Base-by-base conservation (phyloP, 306 rosid species). In the Hippophae gyantsensis region DNA sequence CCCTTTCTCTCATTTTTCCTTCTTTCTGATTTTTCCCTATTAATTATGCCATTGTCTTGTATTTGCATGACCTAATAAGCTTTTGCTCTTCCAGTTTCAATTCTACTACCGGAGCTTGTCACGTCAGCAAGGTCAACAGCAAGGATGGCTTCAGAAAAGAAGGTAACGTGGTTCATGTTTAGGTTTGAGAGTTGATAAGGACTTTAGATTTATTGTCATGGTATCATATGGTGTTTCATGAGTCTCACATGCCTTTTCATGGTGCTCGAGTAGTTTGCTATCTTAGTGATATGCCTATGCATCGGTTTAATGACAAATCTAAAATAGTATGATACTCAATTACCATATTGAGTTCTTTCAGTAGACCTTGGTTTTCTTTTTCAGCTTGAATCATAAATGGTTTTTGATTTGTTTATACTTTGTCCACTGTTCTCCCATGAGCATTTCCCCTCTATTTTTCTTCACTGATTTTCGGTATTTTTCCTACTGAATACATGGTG, bases 61-160 rank as follows among this genome's bases (percentile, higher is more conserved):
- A 10, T 60, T 48, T 58, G 12, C 47, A 40, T 50, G 43, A 62
- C 49, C 11, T 56, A 63, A 64, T 57, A 57, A 50, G 46, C 67
- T 5, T 69, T 18, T 43, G 65, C 18, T 64, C 50, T 75, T 76
- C 49, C 74, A 87, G 98, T 88, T 85, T 65, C 98, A 92, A 82
- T 92, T 76, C 83, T 55, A 83, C 72, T 83, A 85, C 51, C 64
- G 96, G 43, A 87, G 80, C 77, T 74, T 87, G 76, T 81, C 96
- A 11, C 95, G 98, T 52, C 96, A 83, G 76, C 98, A 87, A 80
- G 89, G 89, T 69, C 98, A 87, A 68, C 98, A 92, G 78, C 96
- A 85, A 77, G 93, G 93, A 58, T 92, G 98, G 98, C 87, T 92
- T 73, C 98, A 92, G 63, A 92, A 92, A 76, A 88, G 98, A 82